Conservation (phyloP, 495 filamentous ascomycete genomes). For the Aspergillus biplanus region DNA sequence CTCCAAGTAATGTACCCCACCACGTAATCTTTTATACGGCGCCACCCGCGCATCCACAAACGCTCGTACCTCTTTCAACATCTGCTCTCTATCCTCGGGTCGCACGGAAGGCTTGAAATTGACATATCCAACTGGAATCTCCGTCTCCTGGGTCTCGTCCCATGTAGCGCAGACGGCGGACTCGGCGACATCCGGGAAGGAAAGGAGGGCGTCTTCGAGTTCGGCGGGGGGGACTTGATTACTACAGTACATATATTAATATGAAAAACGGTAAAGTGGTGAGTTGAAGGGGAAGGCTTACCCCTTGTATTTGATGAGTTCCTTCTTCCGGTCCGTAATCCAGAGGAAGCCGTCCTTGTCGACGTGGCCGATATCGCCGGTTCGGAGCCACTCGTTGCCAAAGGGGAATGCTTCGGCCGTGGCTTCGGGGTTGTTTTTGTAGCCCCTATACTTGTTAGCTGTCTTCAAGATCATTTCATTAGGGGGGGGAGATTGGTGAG, state of each 20-base stretch:
- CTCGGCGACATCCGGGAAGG: not conserved
- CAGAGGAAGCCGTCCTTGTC: conserved; percentile 2
- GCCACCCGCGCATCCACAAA: conserved; percentile 2
- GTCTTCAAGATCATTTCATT: not conserved
- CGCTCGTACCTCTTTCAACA: not conserved
- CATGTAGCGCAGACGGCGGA: conserved; percentile 8
- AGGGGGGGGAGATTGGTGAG: not conserved
- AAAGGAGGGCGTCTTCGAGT: conserved; percentile 1
- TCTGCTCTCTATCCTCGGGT: not conserved
- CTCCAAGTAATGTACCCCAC: conserved; percentile 2
- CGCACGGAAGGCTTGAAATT: not conserved
- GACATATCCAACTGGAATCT: conserved; percentile 10
- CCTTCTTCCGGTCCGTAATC: conserved; percentile 3
- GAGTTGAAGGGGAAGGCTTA: not conserved
- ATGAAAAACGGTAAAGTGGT: no score
- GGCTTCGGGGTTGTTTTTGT: conserved; percentile 9
- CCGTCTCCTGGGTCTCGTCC: conserved; percentile 7
- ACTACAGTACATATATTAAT: not conserved
- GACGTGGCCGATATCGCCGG: not conserved
- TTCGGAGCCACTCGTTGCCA: conserved; percentile 7
- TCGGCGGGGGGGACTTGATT: conserved; percentile 13
- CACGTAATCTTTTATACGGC: conserved; percentile 3
- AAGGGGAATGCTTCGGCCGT: conserved; percentile 6
- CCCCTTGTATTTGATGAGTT: conserved; percentile 10
- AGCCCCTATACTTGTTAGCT: conserved; percentile 7